Percentiles rank a stretch among this genome's conserved stretches.
Evolutionary conservation across 192 early-diverging fungal genomes (phyloP).

Genomic region (Coemansia sp.): DNA sequence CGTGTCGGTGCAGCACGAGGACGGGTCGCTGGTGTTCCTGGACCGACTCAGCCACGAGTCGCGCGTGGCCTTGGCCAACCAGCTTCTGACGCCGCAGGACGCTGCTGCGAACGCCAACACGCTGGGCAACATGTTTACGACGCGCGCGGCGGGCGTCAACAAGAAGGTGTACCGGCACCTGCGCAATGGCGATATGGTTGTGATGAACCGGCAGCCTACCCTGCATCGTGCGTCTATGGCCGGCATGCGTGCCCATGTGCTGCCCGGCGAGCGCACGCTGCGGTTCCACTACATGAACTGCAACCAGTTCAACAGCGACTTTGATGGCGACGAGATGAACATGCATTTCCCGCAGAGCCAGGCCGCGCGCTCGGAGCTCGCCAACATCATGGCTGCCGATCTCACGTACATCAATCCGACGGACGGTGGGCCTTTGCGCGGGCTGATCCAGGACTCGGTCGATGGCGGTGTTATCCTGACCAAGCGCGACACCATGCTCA

Average conservation of each 20-base stretch:
- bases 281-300: constrained; percentile 99
- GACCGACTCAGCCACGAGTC: constrained; percentile 80
- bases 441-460: constrained; percentile 98
- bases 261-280: constrained; percentile 97
- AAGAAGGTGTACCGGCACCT: constrained; percentile 98
- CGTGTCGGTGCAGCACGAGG: constrained; percentile 91
- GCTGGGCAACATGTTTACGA: constrained; percentile 59
- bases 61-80: constrained; percentile 93
- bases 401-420: constrained; percentile 97
- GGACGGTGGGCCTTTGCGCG: constrained; percentile 93
- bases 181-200: constrained; percentile 94
- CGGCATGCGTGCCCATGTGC: constrained; percentile 92
- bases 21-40: constrained; percentile 84
- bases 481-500: constrained; percentile 83
- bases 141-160: constrained; percentile 71
- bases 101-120: constrained; percentile 48
- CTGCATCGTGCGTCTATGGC: constrained; percentile 99
- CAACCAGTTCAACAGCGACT: constrained; percentile 96
- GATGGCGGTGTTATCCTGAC: constrained; percentile 96
- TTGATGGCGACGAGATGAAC: constrained; percentile 99
- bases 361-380: constrained; percentile 92
- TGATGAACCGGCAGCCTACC: constrained; percentile 99
- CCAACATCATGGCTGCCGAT: constrained; percentile 93
- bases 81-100: constrained; percentile 78
- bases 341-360: constrained; percentile 99